These are phyloP conservation scores for Anethum foeniculum DNA, from an alignment of 140 eudicot genomes.

Conservation along the genomic window DNA sequence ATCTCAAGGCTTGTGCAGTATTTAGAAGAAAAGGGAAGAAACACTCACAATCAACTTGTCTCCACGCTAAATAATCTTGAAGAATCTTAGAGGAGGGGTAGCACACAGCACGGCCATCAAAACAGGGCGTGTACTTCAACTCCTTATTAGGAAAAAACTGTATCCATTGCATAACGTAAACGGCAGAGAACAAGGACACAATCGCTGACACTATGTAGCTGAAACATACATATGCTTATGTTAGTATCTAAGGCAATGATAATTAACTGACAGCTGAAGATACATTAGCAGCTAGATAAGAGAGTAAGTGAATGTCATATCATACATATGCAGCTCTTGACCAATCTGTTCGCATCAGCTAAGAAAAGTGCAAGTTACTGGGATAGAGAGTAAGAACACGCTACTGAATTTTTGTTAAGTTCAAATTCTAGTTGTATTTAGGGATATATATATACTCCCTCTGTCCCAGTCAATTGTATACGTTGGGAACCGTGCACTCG, in stretches of 20 bases:
- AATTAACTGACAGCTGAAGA: not conserved
- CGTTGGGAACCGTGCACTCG: too few relatives aligned
- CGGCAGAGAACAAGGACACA: slow-evolving; percentile 62
- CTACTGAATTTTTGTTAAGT: not conserved
- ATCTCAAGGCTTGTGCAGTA: not conserved
- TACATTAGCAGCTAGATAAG: not conserved
- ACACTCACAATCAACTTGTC: slow-evolving; percentile 97
- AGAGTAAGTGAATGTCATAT: not conserved
- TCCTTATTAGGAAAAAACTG: slow-evolving; percentile 55
- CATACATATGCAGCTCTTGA: not conserved
- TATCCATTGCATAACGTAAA: slow-evolving; percentile 67
- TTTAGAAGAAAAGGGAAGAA: not conserved
- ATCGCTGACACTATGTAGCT: slow-evolving; percentile 71
- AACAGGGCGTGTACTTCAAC: slow-evolving; percentile 52
- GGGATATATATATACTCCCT: not conserved
- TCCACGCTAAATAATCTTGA: slow-evolving; percentile 87
- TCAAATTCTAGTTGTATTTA: not conserved
- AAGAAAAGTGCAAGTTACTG: not conserved
- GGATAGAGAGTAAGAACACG: not conserved
- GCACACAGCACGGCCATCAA: slow-evolving; percentile 97
- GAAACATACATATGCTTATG: slow-evolving; percentile 5
- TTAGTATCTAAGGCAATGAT: too few relatives aligned
- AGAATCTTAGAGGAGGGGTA: slow-evolving; percentile 66
- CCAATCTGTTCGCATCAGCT: not conserved
- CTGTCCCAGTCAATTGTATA: too few relatives aligned